These are phyloP conservation scores for Penicillium crustosum DNA, from an alignment of 2,329 filamentous ascomycete species.

Conservation along the genomic window DNA sequence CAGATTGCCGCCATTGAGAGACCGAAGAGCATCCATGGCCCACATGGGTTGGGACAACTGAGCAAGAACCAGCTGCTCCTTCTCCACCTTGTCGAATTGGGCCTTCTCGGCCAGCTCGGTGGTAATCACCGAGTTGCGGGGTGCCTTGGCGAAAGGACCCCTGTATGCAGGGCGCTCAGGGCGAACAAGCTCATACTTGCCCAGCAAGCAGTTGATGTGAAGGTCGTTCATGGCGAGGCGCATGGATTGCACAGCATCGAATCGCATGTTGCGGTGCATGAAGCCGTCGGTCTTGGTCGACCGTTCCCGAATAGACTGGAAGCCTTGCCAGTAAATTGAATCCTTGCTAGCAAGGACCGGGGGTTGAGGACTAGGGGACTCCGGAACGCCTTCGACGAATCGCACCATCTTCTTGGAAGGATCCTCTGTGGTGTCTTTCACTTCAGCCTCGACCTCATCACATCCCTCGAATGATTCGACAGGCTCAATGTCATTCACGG, in stretches of 20 bases:
- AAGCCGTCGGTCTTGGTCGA: slow-evolving; percentile 73
- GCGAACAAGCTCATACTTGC: slow-evolving; percentile 77
- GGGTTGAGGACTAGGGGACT: slow-evolving; percentile 43
- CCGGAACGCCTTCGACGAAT: slow-evolving; percentile 35
- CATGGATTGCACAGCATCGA: slow-evolving; percentile 82
- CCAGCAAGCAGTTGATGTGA: slow-evolving; percentile 78
- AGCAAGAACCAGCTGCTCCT: slow-evolving; percentile 74
- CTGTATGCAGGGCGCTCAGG: slow-evolving; percentile 69
- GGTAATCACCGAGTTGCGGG: slow-evolving; percentile 64
- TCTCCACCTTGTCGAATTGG: slow-evolving; percentile 56
- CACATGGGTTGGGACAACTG: slow-evolving; percentile 64
- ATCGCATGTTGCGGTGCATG: slow-evolving; percentile 78
- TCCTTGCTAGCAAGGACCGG: slow-evolving; percentile 57
- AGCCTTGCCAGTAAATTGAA: slow-evolving; percentile 84
- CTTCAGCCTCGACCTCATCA: slow-evolving; percentile 21
- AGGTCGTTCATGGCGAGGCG: slow-evolving; percentile 70
- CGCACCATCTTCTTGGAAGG: slow-evolving; percentile 33
- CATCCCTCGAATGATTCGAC: slow-evolving; percentile 18
- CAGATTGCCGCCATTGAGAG: slow-evolving; percentile 61
- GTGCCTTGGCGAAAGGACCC: slow-evolving; percentile 69
- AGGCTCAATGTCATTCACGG: slow-evolving; percentile 48
- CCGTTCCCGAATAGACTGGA: slow-evolving; percentile 69
- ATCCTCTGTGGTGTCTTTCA: slow-evolving; percentile 17
- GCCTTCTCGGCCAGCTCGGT: slow-evolving; percentile 57
- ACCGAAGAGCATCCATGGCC: slow-evolving; percentile 62